Evolutionary conservation across 78 protist species (phyloP).

Genomic region (Guillardia theta): DNA sequence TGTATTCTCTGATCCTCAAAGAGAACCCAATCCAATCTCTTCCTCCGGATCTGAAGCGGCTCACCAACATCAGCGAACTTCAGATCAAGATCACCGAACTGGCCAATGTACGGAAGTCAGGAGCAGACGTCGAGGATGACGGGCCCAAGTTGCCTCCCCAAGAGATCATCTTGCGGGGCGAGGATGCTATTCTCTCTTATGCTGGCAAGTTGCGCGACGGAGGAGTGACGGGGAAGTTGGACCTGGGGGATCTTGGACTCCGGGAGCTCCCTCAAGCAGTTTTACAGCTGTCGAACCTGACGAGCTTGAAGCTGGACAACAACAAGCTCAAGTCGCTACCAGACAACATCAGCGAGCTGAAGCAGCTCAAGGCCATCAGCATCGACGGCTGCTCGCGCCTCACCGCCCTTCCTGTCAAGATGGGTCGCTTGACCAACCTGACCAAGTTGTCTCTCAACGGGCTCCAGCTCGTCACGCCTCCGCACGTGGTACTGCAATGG

Average conservation of each 20-base stretch:
- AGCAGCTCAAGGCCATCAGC: not conserved
- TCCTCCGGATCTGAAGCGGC: constrained; percentile 34
- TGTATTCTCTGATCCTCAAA: not conserved
- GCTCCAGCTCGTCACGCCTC: constrained; percentile 31
- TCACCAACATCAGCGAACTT: constrained; percentile 20
- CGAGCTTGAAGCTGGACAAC: not conserved
- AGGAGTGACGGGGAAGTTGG: not conserved
- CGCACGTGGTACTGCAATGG: not conserved
- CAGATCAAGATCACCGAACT: not conserved
- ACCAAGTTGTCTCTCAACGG: not conserved
- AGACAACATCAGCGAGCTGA: not conserved
- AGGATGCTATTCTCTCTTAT: not conserved
- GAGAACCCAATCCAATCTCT: not conserved
- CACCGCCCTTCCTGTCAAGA: not conserved
- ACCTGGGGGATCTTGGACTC: constrained; percentile 4
- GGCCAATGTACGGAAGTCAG: not conserved
- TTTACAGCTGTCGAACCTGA: not conserved
- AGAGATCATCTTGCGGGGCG: constrained; percentile 25
- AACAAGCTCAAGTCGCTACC: not conserved
- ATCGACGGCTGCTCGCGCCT: not conserved
- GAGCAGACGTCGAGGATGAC: not conserved
- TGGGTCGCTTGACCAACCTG: constrained; percentile 26
- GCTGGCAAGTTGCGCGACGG: constrained; percentile 11
- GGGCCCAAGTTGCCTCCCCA: constrained; percentile 4
- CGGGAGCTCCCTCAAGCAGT: not conserved